Conservation (phyloP, 208 protist genomes). For the Trypanosoma brucei region DNA sequence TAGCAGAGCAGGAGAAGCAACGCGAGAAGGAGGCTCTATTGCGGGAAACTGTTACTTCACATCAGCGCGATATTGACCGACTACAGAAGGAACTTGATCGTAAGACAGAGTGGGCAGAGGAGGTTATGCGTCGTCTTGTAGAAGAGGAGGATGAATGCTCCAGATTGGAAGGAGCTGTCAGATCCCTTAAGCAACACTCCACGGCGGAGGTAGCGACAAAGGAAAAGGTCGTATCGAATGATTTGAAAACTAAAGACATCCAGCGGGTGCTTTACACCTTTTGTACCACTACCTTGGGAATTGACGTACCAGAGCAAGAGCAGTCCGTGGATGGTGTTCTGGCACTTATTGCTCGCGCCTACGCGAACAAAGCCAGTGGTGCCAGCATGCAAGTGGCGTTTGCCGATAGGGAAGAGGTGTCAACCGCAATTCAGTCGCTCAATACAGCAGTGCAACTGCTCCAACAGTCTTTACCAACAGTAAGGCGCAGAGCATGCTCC, state of each 20-base stretch:
- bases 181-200: background rate
- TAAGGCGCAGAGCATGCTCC: constrained; percentile 3
- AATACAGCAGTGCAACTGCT: constrained; percentile 12
- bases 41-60: background rate
- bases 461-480: constrained; percentile 1
- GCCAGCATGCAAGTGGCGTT: background rate
- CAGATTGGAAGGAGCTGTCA: constrained; percentile 7
- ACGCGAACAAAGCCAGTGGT: background rate
- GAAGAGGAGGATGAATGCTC: constrained; percentile 16
- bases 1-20: background rate
- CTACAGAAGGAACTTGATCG: constrained; percentile 13
- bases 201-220: background rate
- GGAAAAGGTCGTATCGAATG: background rate
- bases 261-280: constrained; percentile 9
- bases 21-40: background rate
- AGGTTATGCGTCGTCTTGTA: constrained; percentile 13
- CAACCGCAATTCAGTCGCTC: constrained; percentile 7
- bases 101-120: constrained; percentile 13
- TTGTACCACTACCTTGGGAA: constrained; percentile 2
- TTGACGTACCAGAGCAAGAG: constrained; percentile 12
- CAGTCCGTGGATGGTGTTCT: constrained; percentile 14
- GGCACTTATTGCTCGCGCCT: constrained; percentile 12
- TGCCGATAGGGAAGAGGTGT: constrained; percentile 8
- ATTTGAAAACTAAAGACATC: background rate
- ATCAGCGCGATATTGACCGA: constrained; percentile 12